Conservation (phyloP, 441 rosid species). For the Bruguiera hainesii region DNA sequence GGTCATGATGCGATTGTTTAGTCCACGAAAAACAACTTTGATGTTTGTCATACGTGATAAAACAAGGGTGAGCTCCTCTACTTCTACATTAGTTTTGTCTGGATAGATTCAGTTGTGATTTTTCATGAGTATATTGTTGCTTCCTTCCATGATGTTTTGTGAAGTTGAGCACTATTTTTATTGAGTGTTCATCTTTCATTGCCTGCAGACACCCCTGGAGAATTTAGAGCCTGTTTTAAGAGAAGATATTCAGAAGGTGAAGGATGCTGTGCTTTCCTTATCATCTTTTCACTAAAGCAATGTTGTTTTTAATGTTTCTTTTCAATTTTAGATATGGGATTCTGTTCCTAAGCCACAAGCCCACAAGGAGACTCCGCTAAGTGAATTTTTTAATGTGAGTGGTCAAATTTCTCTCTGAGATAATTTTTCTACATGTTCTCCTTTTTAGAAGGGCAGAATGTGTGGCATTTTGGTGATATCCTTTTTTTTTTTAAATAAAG, state of each 20-base stretch:
- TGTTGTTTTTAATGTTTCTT: constrained; percentile 16
- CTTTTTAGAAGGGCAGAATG: constrained; percentile 9
- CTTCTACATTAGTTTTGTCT: constrained; percentile 10
- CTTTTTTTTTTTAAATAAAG: constrained; percentile 37
- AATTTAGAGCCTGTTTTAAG: constrained; percentile 91
- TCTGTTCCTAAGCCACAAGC: constrained; percentile 92
- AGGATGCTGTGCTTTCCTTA: constrained; percentile 17
- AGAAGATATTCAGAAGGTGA: constrained; percentile 98
- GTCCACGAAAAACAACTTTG: constrained; percentile 97
- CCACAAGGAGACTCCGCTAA: constrained; percentile 85
- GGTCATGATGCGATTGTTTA: constrained; percentile 99
- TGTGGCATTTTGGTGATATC: constrained; percentile 15
- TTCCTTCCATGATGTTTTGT: not conserved
- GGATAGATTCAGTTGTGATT: not conserved
- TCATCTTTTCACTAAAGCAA: constrained; percentile 1
- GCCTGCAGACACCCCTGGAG: constrained; percentile 87
- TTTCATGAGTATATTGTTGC: not conserved
- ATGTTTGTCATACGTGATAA: constrained; percentile 98
- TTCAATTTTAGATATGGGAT: constrained; percentile 87
- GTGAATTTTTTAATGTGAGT: constrained; percentile 96
- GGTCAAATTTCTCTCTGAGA: constrained; percentile 1
- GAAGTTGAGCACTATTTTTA: not conserved
- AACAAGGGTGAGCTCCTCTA: constrained; percentile 65
- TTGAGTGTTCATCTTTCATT: constrained; percentile 17
- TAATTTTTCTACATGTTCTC: constrained; percentile 3